Conservation (phyloP, 2,329 filamentous ascomycete genomes). For the Colletotrichum nymphaeae region DNA sequence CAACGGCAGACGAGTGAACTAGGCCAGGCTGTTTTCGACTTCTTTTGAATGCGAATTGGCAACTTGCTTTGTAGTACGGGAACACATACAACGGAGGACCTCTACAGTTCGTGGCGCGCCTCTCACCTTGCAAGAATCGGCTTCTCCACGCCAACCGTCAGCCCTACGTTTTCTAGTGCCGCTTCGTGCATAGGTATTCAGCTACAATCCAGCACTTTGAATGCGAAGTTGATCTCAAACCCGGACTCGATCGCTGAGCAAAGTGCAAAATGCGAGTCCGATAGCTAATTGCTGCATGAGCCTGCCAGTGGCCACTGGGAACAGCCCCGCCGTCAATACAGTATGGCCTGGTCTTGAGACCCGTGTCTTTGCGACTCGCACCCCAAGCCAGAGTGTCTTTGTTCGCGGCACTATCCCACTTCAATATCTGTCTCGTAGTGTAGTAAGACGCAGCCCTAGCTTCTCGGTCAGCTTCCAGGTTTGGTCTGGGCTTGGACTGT, state of each 20-base stretch:
- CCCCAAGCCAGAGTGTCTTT: background rate
- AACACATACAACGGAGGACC: background rate
- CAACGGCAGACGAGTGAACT: background rate
- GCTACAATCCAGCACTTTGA: background rate
- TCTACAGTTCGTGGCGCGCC: background rate
- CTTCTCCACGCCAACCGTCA: background rate
- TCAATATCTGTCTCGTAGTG: background rate
- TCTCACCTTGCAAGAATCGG: background rate
- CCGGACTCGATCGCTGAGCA: background rate
- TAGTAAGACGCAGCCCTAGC: slow-evolving; percentile 4
- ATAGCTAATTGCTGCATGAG: background rate
- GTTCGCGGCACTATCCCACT: background rate
- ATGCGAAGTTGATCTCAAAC: background rate
- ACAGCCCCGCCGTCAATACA: background rate
- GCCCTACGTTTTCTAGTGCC: slow-evolving; percentile 11
- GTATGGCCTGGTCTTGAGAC: background rate
- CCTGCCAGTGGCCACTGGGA: background rate
- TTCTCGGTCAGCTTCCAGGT: background rate
- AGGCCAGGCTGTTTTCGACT: background rate
- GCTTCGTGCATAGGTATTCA: background rate
- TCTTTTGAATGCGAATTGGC: background rate
- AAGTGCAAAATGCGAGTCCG: background rate
- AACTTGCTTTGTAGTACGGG: background rate
- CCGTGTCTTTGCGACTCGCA: background rate
- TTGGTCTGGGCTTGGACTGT: slow-evolving; percentile 1